phyloP scores from a whole-genome alignment of 345 rosid species.

The Balakata baccata region DNA sequence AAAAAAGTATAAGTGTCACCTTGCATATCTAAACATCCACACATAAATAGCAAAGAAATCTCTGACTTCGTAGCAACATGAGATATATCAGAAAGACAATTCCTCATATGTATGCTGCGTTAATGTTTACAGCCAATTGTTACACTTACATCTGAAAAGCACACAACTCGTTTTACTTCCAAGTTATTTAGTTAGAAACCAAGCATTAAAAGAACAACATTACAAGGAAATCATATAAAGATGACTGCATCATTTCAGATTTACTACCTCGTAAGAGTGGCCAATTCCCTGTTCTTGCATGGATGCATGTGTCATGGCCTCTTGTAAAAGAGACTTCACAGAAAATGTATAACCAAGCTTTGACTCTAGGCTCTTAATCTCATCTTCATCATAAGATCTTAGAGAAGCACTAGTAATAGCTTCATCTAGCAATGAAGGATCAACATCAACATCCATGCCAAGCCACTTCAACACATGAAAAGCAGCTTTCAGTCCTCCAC shows the following conservation, averaged over 20 bases:
- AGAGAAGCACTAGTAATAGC: conserved; percentile 49
- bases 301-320: conserved; percentile 74
- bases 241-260: not conserved
- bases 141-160: not conserved
- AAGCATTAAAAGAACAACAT: not conserved
- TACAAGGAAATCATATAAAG: not conserved
- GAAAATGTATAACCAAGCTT: conserved; percentile 62
- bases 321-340: conserved; percentile 65
- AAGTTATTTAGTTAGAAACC: not conserved
- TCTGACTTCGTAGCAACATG: not conserved
- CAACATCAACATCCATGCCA: conserved; percentile 54
- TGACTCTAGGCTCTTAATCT: conserved; percentile 48
- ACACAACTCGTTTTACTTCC: not conserved
- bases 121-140: not conserved
- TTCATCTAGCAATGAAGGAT: conserved; percentile 37
- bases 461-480: conserved; percentile 77
- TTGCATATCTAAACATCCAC: not conserved
- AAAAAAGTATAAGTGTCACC: conserved; percentile 9
- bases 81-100: not conserved
- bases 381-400: conserved; percentile 39
- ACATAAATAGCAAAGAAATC: not conserved
- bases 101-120: not conserved
- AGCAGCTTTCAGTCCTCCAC: conserved; percentile 66
- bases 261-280: conserved; percentile 67
- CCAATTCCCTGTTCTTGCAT: conserved; percentile 38